These are phyloP conservation scores for Linum lewisii DNA, from an alignment of 345 rosid species.

Conservation along the genomic window DNA sequence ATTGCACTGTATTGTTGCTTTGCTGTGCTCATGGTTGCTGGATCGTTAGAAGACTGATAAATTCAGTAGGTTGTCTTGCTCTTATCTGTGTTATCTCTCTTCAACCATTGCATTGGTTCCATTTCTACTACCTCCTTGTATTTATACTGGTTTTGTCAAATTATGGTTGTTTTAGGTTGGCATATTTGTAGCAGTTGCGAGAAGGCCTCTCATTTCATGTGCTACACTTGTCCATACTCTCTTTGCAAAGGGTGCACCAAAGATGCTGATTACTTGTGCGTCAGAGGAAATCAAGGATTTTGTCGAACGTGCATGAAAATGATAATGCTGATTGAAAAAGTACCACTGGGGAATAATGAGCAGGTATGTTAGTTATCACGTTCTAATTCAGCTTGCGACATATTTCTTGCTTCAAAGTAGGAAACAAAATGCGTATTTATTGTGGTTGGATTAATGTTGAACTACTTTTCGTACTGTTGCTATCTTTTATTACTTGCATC, in stretches of 20 bases:
- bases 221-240: constrained; percentile 96
- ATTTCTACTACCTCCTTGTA: neutral
- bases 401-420: neutral
- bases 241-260: constrained; percentile 84
- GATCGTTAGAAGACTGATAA: neutral
- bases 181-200: constrained; percentile 85
- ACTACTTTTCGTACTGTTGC: neutral
- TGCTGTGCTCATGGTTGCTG: neutral
- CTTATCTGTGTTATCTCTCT: neutral
- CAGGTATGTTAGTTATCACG: constrained; percentile 35
- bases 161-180: constrained; percentile 58
- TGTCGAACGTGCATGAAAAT: constrained; percentile 88
- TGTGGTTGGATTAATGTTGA: neutral
- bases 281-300: constrained; percentile 80
- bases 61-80: neutral
- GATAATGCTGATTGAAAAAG: constrained; percentile 76
- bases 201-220: constrained; percentile 74
- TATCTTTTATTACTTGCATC: too few species aligned
- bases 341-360: constrained; percentile 39
- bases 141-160: neutral
- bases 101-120: neutral
- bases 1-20: neutral
- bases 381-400: neutral
- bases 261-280: constrained; percentile 71
- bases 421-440: too few species aligned